Conservation (phyloP, 140 eudicot species). For the Artemisia princeps region DNA sequence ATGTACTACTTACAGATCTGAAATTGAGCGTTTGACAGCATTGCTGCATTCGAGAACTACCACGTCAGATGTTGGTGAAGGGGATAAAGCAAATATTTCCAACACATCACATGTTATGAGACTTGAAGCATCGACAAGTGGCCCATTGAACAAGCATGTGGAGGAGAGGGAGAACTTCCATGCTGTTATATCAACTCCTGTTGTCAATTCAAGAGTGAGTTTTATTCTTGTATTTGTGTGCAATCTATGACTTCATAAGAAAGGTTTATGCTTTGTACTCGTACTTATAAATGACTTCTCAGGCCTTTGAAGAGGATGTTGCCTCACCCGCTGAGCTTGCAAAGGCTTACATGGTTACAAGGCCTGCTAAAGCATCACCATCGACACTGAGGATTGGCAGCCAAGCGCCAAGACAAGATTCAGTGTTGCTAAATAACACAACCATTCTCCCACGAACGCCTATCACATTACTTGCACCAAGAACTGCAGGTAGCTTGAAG, state of each 20-base stretch:
- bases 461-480: constrained; percentile 33
- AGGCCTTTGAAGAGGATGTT: constrained; percentile 57
- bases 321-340: constrained; percentile 92
- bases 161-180: constrained; percentile 20
- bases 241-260: background rate
- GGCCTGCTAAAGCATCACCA: constrained; percentile 64
- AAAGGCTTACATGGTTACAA: constrained; percentile 83
- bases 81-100: constrained; percentile 23
- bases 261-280: too few species aligned
- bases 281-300: background rate
- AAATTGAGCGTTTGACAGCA: constrained; percentile 58
- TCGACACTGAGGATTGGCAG: constrained; percentile 37
- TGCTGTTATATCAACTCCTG: constrained; percentile 36
- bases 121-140: constrained; percentile 24
- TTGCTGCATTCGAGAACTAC: constrained; percentile 49
- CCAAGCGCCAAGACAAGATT: constrained; percentile 42
- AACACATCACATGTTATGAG: constrained; percentile 26
- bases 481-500: constrained; percentile 27
- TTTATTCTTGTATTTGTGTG: background rate
- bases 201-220: constrained; percentile 44
- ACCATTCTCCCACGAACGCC: constrained; percentile 38
- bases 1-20: constrained; percentile 42
- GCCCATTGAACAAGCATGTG: constrained; percentile 28
- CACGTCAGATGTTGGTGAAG: constrained; percentile 31
- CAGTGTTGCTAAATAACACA: constrained; percentile 32